These are phyloP conservation scores for Volutella citrinella DNA, from an alignment of 2,329 filamentous ascomycete species.

Conservation along the genomic window DNA sequence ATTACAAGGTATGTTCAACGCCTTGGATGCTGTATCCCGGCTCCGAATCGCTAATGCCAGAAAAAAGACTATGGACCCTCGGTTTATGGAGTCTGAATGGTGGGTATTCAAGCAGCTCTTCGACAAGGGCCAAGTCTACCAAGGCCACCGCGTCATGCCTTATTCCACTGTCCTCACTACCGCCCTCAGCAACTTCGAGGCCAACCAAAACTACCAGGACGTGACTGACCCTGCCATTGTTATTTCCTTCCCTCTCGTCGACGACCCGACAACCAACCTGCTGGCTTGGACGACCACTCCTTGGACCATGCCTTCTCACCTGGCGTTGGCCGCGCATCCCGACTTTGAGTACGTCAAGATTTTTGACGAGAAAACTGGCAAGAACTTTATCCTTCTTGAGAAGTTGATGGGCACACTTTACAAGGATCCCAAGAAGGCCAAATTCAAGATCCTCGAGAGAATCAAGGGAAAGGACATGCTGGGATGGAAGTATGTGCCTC, in stretches of 20 bases:
- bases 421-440: constrained; percentile 94
- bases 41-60: too few species aligned
- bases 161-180: constrained; percentile 91
- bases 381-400: constrained; percentile 83
- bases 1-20: constrained; percentile 69
- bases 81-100: constrained; percentile 95
- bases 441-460: constrained; percentile 78
- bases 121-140: constrained; percentile 86
- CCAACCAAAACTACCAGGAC: constrained; percentile 92
- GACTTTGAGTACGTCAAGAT: constrained; percentile 88
- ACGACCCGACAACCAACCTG: constrained; percentile 71
- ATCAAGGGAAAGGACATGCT: constrained; percentile 81
- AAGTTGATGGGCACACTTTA: constrained; percentile 78
- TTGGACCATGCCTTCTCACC: constrained; percentile 79
- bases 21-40: neutral
- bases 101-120: constrained; percentile 95
- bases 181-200: constrained; percentile 88
- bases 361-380: constrained; percentile 74
- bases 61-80: constrained; percentile 88
- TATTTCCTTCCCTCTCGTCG: constrained; percentile 78
- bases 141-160: constrained; percentile 89
- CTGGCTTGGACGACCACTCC: constrained; percentile 90
- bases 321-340: constrained; percentile 73
- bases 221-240: constrained; percentile 88
- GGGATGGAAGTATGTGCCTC: constrained; percentile 83